phyloP scores from a whole-genome alignment of 192 early-diverging fungal genomes.

The Podila minutissima region DNA sequence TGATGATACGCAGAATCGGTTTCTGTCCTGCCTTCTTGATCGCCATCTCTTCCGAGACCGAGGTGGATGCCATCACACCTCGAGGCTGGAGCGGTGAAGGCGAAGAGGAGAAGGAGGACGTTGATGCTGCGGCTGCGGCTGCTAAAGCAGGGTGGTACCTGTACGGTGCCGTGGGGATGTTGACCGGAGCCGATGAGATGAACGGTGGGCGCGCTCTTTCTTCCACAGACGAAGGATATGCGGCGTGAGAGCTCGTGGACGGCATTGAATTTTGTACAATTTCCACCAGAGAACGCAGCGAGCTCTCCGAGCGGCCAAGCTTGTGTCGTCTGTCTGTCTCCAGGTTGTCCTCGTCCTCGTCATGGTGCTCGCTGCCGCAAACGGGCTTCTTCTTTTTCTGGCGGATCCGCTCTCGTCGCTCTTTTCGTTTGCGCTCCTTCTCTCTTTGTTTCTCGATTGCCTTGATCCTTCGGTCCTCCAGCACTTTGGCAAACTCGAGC shows the following conservation, averaged over 20 bases:
- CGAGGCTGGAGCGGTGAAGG: conserved; percentile 42
- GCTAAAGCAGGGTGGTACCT: conserved; percentile 3
- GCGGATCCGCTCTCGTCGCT: conserved; percentile 24
- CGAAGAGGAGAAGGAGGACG: conserved; percentile 26
- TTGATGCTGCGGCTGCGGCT: background rate
- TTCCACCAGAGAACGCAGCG: background rate
- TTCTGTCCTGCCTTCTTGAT: conserved; percentile 33
- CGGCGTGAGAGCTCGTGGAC: background rate
- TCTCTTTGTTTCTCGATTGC: conserved; percentile 15
- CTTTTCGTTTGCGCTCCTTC: conserved; percentile 32
- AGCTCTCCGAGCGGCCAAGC: background rate
- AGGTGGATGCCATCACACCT: conserved; percentile 37
- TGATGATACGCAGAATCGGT: conserved; percentile 27
- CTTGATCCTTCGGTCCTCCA: conserved; percentile 39
- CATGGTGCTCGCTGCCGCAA: background rate
- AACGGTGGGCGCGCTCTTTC: background rate
- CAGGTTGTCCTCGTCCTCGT: background rate
- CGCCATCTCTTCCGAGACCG: conserved; percentile 37
- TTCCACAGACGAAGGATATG: background rate
- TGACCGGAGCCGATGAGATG: conserved; percentile 28
- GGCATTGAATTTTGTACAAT: background rate
- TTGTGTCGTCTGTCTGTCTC: background rate
- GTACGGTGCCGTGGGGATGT: conserved; percentile 24
- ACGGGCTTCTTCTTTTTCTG: conserved; percentile 14
- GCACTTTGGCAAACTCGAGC: conserved; percentile 54